These are phyloP conservation scores for Clathrus columnatus DNA, from an alignment of 768 basidiomycete genomes.

Conservation along the genomic window DNA sequence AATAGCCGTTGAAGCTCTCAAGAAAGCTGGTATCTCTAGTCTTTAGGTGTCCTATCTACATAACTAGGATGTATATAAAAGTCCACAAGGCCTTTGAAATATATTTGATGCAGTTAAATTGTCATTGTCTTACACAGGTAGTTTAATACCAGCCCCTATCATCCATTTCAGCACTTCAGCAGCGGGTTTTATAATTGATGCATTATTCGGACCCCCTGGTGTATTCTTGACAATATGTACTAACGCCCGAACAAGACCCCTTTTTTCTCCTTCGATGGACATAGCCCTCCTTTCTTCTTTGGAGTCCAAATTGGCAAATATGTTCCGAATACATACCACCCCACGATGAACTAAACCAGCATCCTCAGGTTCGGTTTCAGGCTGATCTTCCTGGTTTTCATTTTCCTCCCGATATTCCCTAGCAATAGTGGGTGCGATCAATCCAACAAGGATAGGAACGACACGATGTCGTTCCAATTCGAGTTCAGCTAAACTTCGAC, in stretches of 20 bases:
- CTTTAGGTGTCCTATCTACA: too few relatives aligned
- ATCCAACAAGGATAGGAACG: constrained; percentile 54
- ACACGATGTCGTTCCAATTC: constrained; percentile 57
- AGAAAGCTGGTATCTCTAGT: background rate
- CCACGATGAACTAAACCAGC: constrained; percentile 70
- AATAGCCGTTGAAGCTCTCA: background rate
- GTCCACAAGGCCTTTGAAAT: too few relatives aligned
- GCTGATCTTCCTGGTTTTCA: constrained; percentile 23
- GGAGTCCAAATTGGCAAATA: constrained; percentile 41
- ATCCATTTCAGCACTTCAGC: constrained; percentile 42
- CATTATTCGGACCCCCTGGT: constrained; percentile 22
- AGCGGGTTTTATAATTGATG: constrained; percentile 38
- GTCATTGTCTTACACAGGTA: background rate
- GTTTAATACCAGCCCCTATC: constrained; percentile 17
- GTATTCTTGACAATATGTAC: constrained; percentile 38
- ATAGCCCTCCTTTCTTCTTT: constrained; percentile 32
- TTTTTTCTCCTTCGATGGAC: constrained; percentile 41
- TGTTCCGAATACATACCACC: constrained; percentile 62
- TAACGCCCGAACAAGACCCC: constrained; percentile 48
- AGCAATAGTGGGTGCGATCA: constrained; percentile 51
- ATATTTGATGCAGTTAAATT: too few relatives aligned
- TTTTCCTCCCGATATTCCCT: constrained; percentile 26
- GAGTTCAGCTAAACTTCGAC: constrained; percentile 50
- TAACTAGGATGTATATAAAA: too few relatives aligned
- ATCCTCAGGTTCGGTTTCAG: constrained; percentile 9